phyloP scores from a whole-genome alignment of 495 filamentous ascomycete genomes.

The Baudoinia panamericana region DNA sequence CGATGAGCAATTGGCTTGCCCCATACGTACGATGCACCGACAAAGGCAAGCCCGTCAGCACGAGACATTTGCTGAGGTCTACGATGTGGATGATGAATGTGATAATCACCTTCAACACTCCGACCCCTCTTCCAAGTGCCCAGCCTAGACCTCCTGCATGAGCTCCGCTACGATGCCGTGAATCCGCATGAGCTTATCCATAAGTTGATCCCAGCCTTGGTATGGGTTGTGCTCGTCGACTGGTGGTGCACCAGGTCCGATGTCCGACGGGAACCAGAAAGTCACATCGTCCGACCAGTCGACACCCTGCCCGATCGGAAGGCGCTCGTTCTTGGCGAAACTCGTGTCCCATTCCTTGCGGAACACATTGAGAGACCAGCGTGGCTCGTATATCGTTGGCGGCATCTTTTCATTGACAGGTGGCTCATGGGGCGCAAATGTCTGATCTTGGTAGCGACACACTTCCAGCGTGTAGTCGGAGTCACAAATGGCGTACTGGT shows the following conservation, averaged over 20 bases:
- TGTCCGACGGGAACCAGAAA: constrained; percentile 17
- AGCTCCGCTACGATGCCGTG: constrained; percentile 8
- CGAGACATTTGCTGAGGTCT: too few relatives aligned
- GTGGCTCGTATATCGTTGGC: constrained; percentile 14
- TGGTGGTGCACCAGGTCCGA: not conserved
- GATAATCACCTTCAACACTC: too few relatives aligned
- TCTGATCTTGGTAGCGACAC: constrained; percentile 12
- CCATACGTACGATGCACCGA: too few relatives aligned
- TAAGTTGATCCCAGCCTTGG: constrained; percentile 10
- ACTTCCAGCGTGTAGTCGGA: constrained; percentile 20
- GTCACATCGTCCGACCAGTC: constrained; percentile 10
- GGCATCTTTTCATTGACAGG: not conserved
- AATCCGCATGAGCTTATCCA: constrained; percentile 16
- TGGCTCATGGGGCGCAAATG: not conserved
- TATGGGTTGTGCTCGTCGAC: not conserved
- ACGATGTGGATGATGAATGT: too few relatives aligned
- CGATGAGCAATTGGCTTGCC: too few relatives aligned
- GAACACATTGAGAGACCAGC: constrained; percentile 19
- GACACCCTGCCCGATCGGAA: constrained; percentile 12
- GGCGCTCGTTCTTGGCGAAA: constrained; percentile 12
- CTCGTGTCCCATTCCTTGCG: constrained; percentile 16
- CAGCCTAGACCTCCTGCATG: too few relatives aligned
- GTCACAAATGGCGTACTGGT: constrained; percentile 10
- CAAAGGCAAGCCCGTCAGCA: too few relatives aligned
- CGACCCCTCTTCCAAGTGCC: too few relatives aligned